These are phyloP conservation scores for Rubroshorea leprosula DNA, from an alignment of 345 rosid genomes.

Conservation along the genomic window DNA sequence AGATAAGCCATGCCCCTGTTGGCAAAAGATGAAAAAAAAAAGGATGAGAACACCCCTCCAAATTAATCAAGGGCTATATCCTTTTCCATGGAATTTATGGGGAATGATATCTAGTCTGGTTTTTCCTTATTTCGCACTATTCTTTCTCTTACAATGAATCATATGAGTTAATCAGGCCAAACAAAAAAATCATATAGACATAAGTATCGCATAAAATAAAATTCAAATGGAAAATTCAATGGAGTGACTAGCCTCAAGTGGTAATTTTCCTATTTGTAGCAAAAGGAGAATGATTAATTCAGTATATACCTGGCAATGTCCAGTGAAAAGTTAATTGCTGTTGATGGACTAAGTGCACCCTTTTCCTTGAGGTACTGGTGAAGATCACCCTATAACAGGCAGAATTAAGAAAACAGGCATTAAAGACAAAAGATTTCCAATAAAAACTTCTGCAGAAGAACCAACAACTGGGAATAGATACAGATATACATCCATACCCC, in stretches of 20 bases:
- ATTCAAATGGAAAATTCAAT: not conserved
- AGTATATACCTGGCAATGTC: constrained; percentile 80
- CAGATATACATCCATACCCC: constrained; percentile 55
- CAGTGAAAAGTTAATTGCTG: constrained; percentile 87
- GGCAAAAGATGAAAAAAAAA: not conserved
- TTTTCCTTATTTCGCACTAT: too few relatives aligned
- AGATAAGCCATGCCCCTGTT: constrained; percentile 97
- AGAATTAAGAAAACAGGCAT: too few relatives aligned
- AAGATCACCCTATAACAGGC: constrained; percentile 78
- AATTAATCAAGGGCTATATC: too few relatives aligned
- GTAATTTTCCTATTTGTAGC: not conserved
- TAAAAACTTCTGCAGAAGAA: constrained; percentile 8
- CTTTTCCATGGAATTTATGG: too few relatives aligned
- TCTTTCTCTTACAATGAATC: too few relatives aligned
- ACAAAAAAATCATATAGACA: too few relatives aligned
- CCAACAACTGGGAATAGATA: constrained; percentile 11
- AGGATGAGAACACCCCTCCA: not conserved
- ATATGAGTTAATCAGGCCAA: too few relatives aligned
- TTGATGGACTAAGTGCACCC: constrained; percentile 80
- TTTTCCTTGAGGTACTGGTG: constrained; percentile 93
- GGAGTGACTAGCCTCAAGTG: not conserved
- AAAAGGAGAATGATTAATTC: not conserved
- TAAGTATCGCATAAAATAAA: too few relatives aligned
- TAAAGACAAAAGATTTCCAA: constrained; percentile 9
- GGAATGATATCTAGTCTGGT: too few relatives aligned